Base-by-base conservation (phyloP, 2,329 filamentous ascomycete genomes). In the Hypoxylon sp. region DNA sequence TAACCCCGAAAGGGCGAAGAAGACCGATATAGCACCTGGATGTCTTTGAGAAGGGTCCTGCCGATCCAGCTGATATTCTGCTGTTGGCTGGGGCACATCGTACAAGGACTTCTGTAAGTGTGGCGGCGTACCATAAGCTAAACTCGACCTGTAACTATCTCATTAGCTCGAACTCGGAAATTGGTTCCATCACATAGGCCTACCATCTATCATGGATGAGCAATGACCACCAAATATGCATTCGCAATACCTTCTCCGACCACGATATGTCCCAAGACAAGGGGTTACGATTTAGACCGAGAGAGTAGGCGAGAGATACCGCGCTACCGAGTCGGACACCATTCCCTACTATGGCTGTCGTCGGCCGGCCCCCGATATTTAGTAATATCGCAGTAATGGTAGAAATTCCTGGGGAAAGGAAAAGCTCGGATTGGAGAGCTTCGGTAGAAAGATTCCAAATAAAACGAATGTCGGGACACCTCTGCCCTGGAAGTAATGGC, bases 381-480 rank as follows among this genome's bases (percentile, higher is more conserved):
- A 90, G 80, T 7, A 90, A 75, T 4, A 87, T 83, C 1, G 87
- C 84, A 21, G 85, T 82, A 23, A 90, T 82, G 0, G 87, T 87
- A 0, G 87, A 86, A 46, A 90, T 79, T 1, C 87, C 86, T 0
- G 87, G 88, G 0, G 85, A 85, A 1, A 87, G 82, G 53, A 87
- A 84, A 5, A 89, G 83, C 63, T 90, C 87, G 0, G 84, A 87
- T 68, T 89, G 87, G 2, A 89, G 79, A 0, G 87, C 86, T 57
- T 87, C 86, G 19, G 84, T 86, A 5, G 87, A 87, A 63, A 89
- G 82, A 63, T 90, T 90, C 82, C 89, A 89, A 7, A 87, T 84
- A 73, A 88, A 90, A 48, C 87, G 83, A 43, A 82, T 81, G 72
- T 90, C 87, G 0, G 88, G 87, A 51, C 84, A 81, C 3, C 83